These are phyloP conservation scores for Irpex sp. DNA, from an alignment of 1,284 basidiomycete species.

Conservation along the genomic window DNA sequence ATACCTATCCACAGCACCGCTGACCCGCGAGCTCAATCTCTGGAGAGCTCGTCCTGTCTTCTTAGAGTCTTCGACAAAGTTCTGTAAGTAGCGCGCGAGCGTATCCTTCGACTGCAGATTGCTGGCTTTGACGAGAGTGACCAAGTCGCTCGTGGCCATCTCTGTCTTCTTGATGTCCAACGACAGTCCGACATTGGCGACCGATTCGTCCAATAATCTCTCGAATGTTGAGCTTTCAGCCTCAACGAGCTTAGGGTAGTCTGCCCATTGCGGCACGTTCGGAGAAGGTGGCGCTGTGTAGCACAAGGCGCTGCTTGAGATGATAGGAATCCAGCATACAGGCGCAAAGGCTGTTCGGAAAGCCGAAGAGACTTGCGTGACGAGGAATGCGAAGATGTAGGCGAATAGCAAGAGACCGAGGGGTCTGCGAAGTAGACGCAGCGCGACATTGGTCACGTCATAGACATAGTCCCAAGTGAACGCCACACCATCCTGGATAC, in stretches of 20 bases:
- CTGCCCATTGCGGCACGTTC: constrained; percentile 33
- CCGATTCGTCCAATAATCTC: constrained; percentile 53
- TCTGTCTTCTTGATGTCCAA: constrained; percentile 71
- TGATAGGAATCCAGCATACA: constrained; percentile 55
- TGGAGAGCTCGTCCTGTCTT: constrained; percentile 53
- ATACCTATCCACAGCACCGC: constrained; percentile 67
- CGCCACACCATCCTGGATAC: constrained; percentile 19
- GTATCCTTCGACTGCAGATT: constrained; percentile 53
- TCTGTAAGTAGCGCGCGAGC: constrained; percentile 45
- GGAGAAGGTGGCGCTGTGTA: constrained; percentile 15
- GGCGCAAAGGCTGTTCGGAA: constrained; percentile 48
- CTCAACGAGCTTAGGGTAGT: constrained; percentile 57
- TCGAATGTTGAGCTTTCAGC: constrained; percentile 60
- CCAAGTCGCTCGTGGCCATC: constrained; percentile 65
- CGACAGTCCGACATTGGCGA: constrained; percentile 53
- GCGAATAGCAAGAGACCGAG: constrained; percentile 51
- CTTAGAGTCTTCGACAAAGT: constrained; percentile 58
- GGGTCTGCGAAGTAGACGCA: constrained; percentile 51
- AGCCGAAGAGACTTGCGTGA: constrained; percentile 35
- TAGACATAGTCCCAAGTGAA: constrained; percentile 37
- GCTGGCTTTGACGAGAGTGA: constrained; percentile 57
- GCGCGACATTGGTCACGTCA: constrained; percentile 41
- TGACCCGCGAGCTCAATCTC: constrained; percentile 56
- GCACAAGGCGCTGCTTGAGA: constrained; percentile 49
- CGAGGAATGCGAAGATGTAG: constrained; percentile 43